Conservation (phyloP, 805 yeast genomes). For the Candida mattraensis region DNA sequence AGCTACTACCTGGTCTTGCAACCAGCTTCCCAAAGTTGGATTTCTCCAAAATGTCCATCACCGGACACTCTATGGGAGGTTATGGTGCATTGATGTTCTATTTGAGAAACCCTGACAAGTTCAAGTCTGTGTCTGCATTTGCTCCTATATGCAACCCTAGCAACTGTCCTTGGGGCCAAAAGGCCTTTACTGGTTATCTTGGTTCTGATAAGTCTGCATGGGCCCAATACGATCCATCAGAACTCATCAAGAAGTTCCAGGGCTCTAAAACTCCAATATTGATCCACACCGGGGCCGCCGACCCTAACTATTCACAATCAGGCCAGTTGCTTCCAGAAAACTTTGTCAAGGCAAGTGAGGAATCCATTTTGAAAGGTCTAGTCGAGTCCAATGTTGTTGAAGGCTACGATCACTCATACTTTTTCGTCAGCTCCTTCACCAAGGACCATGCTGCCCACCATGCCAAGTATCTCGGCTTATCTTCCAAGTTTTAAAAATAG, state of each 20-base stretch:
- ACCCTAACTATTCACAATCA: slow-evolving; percentile 57
- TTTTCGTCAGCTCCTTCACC: slow-evolving; percentile 75
- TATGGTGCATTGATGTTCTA: slow-evolving; percentile 79
- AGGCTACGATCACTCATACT: slow-evolving; percentile 91
- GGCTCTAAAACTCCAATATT: slow-evolving; percentile 62
- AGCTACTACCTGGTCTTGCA: slow-evolving; percentile 57
- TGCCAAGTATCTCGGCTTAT: slow-evolving; percentile 50
- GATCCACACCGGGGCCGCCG: slow-evolving; percentile 80
- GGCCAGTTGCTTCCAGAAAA: slow-evolving; percentile 74
- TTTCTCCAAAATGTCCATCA: slow-evolving; percentile 63
- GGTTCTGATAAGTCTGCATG: slow-evolving; percentile 63
- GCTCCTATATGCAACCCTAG: slow-evolving; percentile 87
- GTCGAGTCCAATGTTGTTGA: slow-evolving; percentile 64
- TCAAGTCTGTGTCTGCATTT: slow-evolving; percentile 83
- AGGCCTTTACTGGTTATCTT: slow-evolving; percentile 77
- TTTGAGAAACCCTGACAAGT: slow-evolving; percentile 67
- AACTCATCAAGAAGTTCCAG: slow-evolving; percentile 55
- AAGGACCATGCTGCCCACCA: slow-evolving; percentile 85
- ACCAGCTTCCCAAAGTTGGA: slow-evolving; percentile 50
- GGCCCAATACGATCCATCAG: slow-evolving; percentile 82
- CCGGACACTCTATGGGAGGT: slow-evolving; percentile 99
- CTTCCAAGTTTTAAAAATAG: slow-evolving; percentile 24
- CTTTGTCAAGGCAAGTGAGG: slow-evolving; percentile 59
- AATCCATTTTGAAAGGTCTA: slow-evolving; percentile 56
- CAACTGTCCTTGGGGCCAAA: slow-evolving; percentile 82